phyloP scores from a whole-genome alignment of 495 filamentous ascomycete genomes.

The Podospora australis region DNA sequence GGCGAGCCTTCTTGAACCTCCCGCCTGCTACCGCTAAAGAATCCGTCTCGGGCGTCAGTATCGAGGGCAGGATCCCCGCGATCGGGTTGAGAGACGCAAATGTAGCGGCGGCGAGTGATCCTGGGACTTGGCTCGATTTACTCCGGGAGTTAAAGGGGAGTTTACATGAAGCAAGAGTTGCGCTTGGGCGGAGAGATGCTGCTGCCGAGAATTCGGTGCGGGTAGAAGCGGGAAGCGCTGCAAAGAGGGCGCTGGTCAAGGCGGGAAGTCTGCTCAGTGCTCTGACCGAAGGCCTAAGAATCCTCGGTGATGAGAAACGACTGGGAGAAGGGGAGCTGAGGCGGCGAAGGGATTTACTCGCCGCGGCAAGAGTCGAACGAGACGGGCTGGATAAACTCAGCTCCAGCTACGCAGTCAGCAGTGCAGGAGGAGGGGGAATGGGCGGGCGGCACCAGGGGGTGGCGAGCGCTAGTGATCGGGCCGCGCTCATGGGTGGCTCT shows the following conservation, averaged over 20 bases:
- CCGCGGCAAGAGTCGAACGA: constrained; percentile 70
- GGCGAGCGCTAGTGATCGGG: constrained; percentile 26
- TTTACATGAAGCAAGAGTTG: constrained; percentile 74
- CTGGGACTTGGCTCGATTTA: constrained; percentile 79
- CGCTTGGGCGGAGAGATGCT: constrained; percentile 68
- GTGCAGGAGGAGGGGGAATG: constrained; percentile 14
- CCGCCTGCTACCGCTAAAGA: constrained; percentile 36
- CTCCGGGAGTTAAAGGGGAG: constrained; percentile 74
- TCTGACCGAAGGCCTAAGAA: constrained; percentile 65
- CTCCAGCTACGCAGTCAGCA: constrained; percentile 55
- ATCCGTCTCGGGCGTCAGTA: constrained; percentile 40
- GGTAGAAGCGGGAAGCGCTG: constrained; percentile 66
- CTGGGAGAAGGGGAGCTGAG: constrained; percentile 86
- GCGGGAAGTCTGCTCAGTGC: constrained; percentile 60
- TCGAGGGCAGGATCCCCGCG: constrained; percentile 36
- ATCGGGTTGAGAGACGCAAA: constrained; percentile 26
- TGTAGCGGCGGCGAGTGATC: constrained; percentile 56
- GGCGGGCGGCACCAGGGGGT: constrained; percentile 15
- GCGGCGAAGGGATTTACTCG: constrained; percentile 70
- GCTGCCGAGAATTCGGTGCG: constrained; percentile 48
- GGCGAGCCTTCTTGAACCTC: constrained; percentile 82
- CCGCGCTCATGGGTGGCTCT: constrained; percentile 26
- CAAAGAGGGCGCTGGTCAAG: constrained; percentile 75
- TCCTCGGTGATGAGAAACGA: constrained; percentile 32
- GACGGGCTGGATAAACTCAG: constrained; percentile 80